Evolutionary conservation across 2,329 filamentous ascomycete genomes (phyloP).

Genomic region (Arthrinium puccinioides): DNA sequence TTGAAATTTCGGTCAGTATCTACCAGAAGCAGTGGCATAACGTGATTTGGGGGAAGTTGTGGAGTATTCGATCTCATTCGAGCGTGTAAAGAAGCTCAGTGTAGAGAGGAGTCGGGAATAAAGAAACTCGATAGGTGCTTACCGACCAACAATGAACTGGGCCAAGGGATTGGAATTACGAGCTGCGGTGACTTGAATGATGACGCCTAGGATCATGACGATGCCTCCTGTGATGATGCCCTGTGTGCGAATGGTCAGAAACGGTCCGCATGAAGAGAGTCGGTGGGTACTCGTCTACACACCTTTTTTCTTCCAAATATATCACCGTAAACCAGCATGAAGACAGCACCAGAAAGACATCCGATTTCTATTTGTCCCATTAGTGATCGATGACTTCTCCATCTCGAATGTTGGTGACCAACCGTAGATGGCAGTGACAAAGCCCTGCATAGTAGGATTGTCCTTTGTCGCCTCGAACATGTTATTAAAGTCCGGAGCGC

Average conservation of each 20-base stretch:
- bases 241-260: neutral
- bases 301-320: conserved; percentile 39
- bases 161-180: conserved; percentile 22
- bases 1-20: too few species aligned
- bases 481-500: conserved; percentile 39
- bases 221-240: conserved; percentile 13
- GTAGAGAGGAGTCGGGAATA: too few species aligned
- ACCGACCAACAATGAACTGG: conserved; percentile 41
- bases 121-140: too few species aligned
- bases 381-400: too few species aligned
- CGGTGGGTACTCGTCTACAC: too few species aligned
- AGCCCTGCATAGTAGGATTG: conserved; percentile 38
- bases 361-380: conserved; percentile 32
- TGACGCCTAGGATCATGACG: conserved; percentile 53
- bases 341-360: conserved; percentile 37
- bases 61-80: too few species aligned
- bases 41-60: too few species aligned
- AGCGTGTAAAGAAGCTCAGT: too few species aligned
- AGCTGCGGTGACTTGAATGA: conserved; percentile 43
- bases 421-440: conserved; percentile 39
- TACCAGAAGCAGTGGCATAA: too few species aligned
- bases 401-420: too few species aligned
- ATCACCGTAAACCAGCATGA: conserved; percentile 47
- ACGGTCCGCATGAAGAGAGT: conserved; percentile 27
- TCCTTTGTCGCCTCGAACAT: conserved; percentile 35